A percentile compares a stretch with the other conserved stretches of the same genome.
Evolutionary conservation across 306 rosid species (phyloP).

Genomic region (Gynostemma pentaphyllum): DNA sequence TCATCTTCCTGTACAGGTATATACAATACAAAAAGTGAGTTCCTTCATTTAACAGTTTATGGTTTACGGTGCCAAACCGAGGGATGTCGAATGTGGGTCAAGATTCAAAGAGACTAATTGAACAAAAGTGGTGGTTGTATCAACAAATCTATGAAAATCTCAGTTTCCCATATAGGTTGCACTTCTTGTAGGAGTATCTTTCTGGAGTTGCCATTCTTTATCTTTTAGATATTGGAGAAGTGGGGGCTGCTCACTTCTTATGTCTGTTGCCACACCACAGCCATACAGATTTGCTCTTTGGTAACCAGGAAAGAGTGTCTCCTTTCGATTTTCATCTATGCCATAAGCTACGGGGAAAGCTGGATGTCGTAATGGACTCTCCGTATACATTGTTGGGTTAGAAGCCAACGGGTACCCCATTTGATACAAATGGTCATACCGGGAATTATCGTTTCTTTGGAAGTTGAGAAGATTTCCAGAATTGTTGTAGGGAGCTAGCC

Average conservation of each 20-base stretch:
- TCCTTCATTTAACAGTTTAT: not conserved
- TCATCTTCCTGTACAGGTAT: not conserved
- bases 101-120: not conserved
- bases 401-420: conserved; percentile 29
- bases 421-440: conserved; percentile 36
- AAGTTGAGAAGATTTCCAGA: conserved; percentile 19
- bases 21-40: conserved; percentile 3
- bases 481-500: conserved; percentile 27
- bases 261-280: conserved; percentile 49
- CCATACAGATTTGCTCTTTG: conserved; percentile 49
- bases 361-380: conserved; percentile 32
- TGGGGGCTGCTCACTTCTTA: conserved; percentile 55
- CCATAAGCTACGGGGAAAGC: conserved; percentile 27
- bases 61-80: not conserved
- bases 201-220: conserved; percentile 61
- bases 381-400: conserved; percentile 32
- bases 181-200: conserved; percentile 42
- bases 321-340: conserved; percentile 29
- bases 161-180: conserved; percentile 59
- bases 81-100: not conserved
- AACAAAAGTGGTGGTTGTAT: not conserved
- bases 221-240: conserved; percentile 62
- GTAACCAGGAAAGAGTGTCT: conserved; percentile 33
- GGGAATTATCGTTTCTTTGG: conserved; percentile 18
- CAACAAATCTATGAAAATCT: not conserved